Conservation (phyloP, 164 flowering plant species). For the Berberis thunbergii region DNA sequence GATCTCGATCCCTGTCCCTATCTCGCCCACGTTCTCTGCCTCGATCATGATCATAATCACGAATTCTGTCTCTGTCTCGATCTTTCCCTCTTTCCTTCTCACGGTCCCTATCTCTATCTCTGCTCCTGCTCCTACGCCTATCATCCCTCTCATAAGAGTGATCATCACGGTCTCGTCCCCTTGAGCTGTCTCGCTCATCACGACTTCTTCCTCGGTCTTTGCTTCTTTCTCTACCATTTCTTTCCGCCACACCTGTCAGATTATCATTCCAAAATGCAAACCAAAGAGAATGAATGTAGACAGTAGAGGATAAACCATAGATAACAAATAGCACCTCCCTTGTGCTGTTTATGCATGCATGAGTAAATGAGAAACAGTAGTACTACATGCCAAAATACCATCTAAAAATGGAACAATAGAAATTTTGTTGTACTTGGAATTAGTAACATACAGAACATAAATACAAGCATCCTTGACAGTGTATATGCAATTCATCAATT, state of each 20-base stretch:
- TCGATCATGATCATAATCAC: conserved; percentile 34
- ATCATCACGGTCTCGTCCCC: conserved; percentile 25
- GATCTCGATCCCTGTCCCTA: conserved; percentile 36
- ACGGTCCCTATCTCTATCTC: conserved; percentile 50
- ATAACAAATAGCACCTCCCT: too few species aligned
- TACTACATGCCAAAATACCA: too few species aligned
- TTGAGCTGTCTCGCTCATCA: conserved; percentile 37
- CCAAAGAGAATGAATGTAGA: not conserved
- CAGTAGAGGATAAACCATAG: too few species aligned
- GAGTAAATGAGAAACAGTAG: too few species aligned
- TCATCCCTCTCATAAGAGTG: conserved; percentile 30
- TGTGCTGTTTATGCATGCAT: too few species aligned
- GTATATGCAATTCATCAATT: too few species aligned
- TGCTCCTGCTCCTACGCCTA: conserved; percentile 37
- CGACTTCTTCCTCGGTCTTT: conserved; percentile 55
- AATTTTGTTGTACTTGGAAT: too few species aligned
- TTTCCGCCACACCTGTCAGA: conserved; percentile 35
- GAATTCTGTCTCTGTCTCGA: conserved; percentile 39
- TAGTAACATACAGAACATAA: too few species aligned
- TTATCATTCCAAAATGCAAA: not conserved
- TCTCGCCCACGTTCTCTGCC: conserved; percentile 54
- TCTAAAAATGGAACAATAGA: too few species aligned
- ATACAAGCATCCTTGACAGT: too few species aligned
- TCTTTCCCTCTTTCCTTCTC: conserved; percentile 26
- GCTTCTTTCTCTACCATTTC: conserved; percentile 66